Evolutionary conservation across 108 stramenopile species (phyloP), one percentile per base, ranked within the genome.

Genomic region (Epithemia pelagica): DNA sequence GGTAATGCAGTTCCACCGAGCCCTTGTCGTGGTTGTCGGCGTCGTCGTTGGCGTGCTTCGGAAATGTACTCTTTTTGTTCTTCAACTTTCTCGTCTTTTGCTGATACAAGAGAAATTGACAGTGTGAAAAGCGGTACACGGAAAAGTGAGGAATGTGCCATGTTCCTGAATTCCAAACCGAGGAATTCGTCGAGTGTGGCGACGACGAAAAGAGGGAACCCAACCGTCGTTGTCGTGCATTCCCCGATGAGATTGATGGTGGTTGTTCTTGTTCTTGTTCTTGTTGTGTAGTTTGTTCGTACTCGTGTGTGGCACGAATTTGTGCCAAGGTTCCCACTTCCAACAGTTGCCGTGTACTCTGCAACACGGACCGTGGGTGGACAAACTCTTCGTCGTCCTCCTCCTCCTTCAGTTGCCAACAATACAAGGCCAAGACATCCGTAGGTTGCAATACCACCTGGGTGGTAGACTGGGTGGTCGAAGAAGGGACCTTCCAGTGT

Each of bases 241-340:
- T 46, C 10, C 37, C 37, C n/a, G n/a, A n/a, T n/a, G n/a, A n/a
- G n/a, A n/a, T n/a, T n/a, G n/a, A n/a, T n/a, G n/a, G n/a, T n/a
- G n/a, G n/a, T 46, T 46, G 5, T 15, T 46, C 37, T 61, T 18
- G 0, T 55, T 57, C 61, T 62, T 67, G 66, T 74, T 58, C 26
- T 58, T 58, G 57, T 58, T 58, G 57, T 20, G 52, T 52, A 58
- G 23, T 58, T 20, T 58, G 21, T 23, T 58, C 10, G 58, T 18
- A 18, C 7, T 28, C 28, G 19, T 46, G 37, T 46, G 52, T 66
- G 7, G 52, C 54, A 22, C 8, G 2, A 51, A 51, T 32, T 37
- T 63, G 62, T 1, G 7, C 62, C 32, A 63, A 25, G 25, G 62
- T 63, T 10, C 30, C 62, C 15, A 63, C 62, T 37, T 63, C 62